These are phyloP conservation scores for Aspergillus unguis DNA, from an alignment of 2,329 filamentous ascomycete genomes.

Conservation along the genomic window DNA sequence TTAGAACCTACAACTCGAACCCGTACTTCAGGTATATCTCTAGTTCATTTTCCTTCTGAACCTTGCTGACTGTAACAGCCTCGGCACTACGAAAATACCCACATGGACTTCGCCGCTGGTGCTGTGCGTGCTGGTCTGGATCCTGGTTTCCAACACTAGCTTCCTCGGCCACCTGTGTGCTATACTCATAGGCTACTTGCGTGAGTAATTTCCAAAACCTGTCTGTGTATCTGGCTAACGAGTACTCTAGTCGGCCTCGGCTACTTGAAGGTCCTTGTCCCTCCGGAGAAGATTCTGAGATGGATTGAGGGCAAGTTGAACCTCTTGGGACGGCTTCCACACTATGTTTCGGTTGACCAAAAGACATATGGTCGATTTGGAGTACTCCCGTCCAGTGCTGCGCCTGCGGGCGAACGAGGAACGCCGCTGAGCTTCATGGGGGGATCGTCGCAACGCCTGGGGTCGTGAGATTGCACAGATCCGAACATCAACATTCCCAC, in stretches of 20 bases:
- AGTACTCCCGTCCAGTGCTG: constrained; percentile 64
- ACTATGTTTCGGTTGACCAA: constrained; percentile 92
- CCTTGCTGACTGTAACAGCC: constrained; percentile 35
- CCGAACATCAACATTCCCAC: constrained; percentile 7
- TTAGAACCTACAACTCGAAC: constrained; percentile 78
- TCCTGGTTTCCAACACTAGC: constrained; percentile 76
- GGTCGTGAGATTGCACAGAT: constrained; percentile 47
- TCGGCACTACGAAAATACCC: constrained; percentile 69
- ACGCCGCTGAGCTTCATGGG: constrained; percentile 60
- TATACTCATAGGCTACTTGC: constrained; percentile 78
- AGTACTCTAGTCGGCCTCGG: constrained; percentile 67
- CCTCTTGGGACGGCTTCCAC: constrained; percentile 75
- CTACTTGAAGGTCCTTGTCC: constrained; percentile 83
- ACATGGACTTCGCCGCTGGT: constrained; percentile 90
- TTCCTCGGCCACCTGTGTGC: constrained; percentile 84
- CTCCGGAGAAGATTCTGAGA: constrained; percentile 80
- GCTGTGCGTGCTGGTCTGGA: constrained; percentile 68
- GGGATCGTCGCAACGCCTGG: constrained; percentile 64
- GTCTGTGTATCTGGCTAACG: constrained; percentile 3
- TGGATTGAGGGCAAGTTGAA: constrained; percentile 89
- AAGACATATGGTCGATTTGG: constrained; percentile 94
- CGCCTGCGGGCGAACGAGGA: constrained; percentile 29
- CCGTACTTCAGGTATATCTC: constrained; percentile 64
- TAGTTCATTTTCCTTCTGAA: background rate
- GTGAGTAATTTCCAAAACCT: constrained; percentile 51